Evolutionary conservation across 78 protist species (phyloP).

Genomic region (Chrysochromulina tobinii): DNA sequence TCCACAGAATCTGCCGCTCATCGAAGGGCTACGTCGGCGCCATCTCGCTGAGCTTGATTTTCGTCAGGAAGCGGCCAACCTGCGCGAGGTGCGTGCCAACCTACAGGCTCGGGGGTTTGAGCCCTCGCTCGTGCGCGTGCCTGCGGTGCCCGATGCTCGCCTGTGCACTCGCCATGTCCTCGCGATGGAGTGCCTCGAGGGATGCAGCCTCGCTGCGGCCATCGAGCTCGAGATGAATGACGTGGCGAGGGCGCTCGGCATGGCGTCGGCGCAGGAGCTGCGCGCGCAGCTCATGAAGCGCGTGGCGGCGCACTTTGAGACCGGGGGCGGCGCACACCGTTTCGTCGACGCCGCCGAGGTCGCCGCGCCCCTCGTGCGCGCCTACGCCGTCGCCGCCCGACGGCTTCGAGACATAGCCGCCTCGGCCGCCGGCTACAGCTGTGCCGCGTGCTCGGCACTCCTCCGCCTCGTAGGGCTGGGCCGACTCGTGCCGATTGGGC

Average conservation of each 20-base stretch:
- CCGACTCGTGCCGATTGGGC: too few species aligned
- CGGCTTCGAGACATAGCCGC: not conserved
- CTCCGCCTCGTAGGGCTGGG: too few species aligned
- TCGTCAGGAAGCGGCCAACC: too few species aligned
- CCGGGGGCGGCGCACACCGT: too few species aligned
- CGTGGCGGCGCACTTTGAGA: too few species aligned
- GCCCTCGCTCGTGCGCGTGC: not conserved
- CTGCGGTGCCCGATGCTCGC: not conserved
- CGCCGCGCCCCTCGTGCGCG: too few species aligned
- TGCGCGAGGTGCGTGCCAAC: not conserved
- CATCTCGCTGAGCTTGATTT: too few species aligned
- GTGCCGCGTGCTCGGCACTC: not conserved
- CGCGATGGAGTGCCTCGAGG: constrained; percentile 50
- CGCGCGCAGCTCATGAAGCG: too few species aligned
- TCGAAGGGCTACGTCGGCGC: not conserved
- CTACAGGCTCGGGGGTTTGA: not conserved
- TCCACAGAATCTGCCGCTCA: not conserved
- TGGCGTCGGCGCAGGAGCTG: not conserved
- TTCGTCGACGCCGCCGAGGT: too few species aligned
- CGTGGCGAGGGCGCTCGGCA: not conserved
- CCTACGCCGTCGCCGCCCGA: too few species aligned
- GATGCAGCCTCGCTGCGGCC: constrained; percentile 5
- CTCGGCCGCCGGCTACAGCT: not conserved
- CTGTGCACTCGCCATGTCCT: constrained; percentile 47
- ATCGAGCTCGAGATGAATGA: not conserved